Conservation (phyloP, 2,329 filamentous ascomycete genomes). For the Byssoonygena ceratinophila region DNA sequence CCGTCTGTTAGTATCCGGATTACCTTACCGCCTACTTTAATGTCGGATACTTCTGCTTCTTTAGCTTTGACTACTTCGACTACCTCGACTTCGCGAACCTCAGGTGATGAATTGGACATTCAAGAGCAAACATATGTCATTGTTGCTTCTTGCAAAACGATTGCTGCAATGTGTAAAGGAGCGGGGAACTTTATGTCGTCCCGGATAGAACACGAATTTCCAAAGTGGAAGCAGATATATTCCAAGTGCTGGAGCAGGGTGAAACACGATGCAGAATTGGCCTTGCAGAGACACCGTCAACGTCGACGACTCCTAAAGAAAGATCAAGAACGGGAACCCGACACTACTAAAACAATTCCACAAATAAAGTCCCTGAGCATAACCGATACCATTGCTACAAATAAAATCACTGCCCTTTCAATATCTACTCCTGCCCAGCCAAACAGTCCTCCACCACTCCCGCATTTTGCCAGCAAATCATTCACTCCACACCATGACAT, state of each 20-base stretch:
- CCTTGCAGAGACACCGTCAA: constrained; percentile 26
- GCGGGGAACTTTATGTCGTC: constrained; percentile 73
- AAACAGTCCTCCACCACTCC: constrained; percentile 17
- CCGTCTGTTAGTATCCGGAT: constrained; percentile 52
- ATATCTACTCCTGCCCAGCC: constrained; percentile 14
- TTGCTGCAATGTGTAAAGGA: constrained; percentile 56
- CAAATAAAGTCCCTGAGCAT: constrained; percentile 2
- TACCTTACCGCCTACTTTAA: constrained; percentile 38
- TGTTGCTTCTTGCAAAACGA: constrained; percentile 57
- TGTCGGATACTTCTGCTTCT: constrained; percentile 42
- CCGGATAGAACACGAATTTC: constrained; percentile 60
- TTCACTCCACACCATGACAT: constrained; percentile 34
- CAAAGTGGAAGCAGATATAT: constrained; percentile 36
- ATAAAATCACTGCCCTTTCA: neutral
- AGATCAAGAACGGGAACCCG: neutral
- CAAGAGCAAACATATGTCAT: constrained; percentile 44
- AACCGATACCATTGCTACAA: neutral
- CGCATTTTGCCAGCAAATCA: constrained; percentile 20
- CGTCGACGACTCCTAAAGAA: constrained; percentile 11
- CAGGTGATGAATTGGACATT: constrained; percentile 36
- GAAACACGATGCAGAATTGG: constrained; percentile 28
- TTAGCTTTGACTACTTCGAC: constrained; percentile 18
- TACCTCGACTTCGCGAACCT: constrained; percentile 34
- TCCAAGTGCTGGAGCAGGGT: constrained; percentile 30
- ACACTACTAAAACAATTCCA: neutral